Evolutionary conservation across 768 basidiomycete genomes (phyloP).

Genomic region (Boletus rubroflammeus): DNA sequence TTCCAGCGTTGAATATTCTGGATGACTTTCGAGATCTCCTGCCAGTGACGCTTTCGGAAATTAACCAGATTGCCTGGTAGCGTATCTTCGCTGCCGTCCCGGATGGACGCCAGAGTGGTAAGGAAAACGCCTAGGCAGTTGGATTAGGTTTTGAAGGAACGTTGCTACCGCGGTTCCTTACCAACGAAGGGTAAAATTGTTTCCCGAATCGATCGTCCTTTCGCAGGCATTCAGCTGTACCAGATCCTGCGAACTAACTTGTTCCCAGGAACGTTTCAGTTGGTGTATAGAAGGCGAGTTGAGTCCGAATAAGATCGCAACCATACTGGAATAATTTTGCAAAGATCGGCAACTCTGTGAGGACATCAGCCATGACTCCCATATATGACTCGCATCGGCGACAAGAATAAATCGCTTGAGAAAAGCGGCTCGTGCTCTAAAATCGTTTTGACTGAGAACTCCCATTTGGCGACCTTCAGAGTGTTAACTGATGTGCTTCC

Average conservation of each 20-base stretch:
- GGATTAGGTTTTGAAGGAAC: neutral
- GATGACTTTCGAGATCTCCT: neutral
- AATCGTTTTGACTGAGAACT: neutral
- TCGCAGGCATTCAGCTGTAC: neutral
- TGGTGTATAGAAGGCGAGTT: neutral
- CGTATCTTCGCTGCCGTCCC: neutral
- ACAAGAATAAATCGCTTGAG: slow-evolving; percentile 1
- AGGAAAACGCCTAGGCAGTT: neutral
- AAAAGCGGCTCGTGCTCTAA: neutral
- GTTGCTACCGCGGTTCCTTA: neutral
- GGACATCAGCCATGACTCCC: neutral
- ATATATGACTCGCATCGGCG: neutral
- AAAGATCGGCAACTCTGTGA: neutral
- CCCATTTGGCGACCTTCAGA: neutral
- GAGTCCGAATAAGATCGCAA: neutral
- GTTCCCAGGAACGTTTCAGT: neutral
- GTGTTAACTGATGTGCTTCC: neutral
- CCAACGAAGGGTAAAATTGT: neutral
- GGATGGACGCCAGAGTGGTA: neutral
- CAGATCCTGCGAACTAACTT: neutral
- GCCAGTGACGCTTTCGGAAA: neutral
- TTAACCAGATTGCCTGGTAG: neutral
- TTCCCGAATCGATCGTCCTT: neutral
- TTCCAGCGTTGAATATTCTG: neutral
- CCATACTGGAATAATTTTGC: neutral